These are phyloP conservation scores for Tetradesmus obliquus DNA, from an alignment of 139 green algal genomes.

Conservation along the genomic window DNA sequence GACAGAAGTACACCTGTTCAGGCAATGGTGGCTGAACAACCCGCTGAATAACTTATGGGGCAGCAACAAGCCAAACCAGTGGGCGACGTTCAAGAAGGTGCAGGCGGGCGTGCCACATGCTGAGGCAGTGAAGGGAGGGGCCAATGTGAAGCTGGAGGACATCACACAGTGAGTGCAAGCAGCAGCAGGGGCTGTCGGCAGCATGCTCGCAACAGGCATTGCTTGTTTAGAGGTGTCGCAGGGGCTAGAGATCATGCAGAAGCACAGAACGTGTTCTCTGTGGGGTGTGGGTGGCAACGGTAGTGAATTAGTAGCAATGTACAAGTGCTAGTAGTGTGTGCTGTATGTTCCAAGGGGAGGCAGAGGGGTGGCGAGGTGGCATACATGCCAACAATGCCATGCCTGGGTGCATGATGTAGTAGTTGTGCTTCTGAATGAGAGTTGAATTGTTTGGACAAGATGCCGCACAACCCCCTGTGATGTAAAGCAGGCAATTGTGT, in stretches of 20 bases:
- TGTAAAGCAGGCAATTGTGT: too few relatives aligned
- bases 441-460: too few relatives aligned
- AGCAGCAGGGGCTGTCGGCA: conserved; percentile 8
- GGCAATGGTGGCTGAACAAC: conserved; percentile 44
- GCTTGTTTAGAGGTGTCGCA: neutral
- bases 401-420: too few relatives aligned
- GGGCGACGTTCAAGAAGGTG: conserved; percentile 29
- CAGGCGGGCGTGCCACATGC: neutral
- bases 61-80: conserved; percentile 34
- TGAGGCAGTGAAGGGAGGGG: conserved; percentile 31
- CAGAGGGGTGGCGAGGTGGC: too few relatives aligned
- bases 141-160: conserved; percentile 24
- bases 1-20: conserved; percentile 12
- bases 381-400: too few relatives aligned
- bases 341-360: too few relatives aligned
- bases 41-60: conserved; percentile 42
- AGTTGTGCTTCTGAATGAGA: too few relatives aligned
- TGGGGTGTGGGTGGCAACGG: too few relatives aligned
- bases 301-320: too few relatives aligned
- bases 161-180: conserved; percentile 28
- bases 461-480: too few relatives aligned
- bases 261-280: too few relatives aligned
- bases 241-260: neutral
- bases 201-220: neutral
- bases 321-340: too few relatives aligned